phyloP scores from a whole-genome alignment of 2,329 filamentous ascomycete genomes.

The Hypoxylon rubiginosum region DNA sequence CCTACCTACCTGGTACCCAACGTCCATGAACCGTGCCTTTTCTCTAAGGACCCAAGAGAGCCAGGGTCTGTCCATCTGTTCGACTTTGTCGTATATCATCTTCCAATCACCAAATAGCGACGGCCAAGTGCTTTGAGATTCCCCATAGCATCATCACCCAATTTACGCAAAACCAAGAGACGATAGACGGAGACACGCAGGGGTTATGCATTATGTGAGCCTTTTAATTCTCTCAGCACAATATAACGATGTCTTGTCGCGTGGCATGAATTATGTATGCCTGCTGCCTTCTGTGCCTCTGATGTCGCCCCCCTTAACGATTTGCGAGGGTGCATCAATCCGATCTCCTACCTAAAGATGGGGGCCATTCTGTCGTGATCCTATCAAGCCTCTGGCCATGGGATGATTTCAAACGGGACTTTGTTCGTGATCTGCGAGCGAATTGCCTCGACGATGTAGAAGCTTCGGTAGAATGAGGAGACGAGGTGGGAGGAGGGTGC shows the following conservation, averaged over 20 bases:
- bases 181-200: conserved; percentile 16
- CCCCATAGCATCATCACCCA: neutral
- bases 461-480: conserved; percentile 18
- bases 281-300: conserved; percentile 6
- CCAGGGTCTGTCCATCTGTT: conserved; percentile 1
- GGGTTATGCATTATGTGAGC: conserved; percentile 35
- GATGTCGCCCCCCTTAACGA: conserved; percentile 24
- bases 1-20: too few species aligned
- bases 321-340: conserved; percentile 30
- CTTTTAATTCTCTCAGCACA: conserved; percentile 42
- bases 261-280: conserved; percentile 31
- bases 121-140: neutral
- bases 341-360: conserved; percentile 37
- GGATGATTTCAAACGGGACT: conserved; percentile 40
- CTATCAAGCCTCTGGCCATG: conserved; percentile 37
- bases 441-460: conserved; percentile 27
- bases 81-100: conserved; percentile 32
- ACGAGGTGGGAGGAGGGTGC: neutral
- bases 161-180: conserved; percentile 21
- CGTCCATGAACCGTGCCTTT: too few species aligned
- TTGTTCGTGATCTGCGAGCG: conserved; percentile 35
- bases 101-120: conserved; percentile 24
- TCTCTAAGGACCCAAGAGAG: neutral
- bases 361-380: conserved; percentile 41
- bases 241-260: conserved; percentile 27